Base-by-base conservation (phyloP, 257 asterid species). In the Salvia hispanica region DNA sequence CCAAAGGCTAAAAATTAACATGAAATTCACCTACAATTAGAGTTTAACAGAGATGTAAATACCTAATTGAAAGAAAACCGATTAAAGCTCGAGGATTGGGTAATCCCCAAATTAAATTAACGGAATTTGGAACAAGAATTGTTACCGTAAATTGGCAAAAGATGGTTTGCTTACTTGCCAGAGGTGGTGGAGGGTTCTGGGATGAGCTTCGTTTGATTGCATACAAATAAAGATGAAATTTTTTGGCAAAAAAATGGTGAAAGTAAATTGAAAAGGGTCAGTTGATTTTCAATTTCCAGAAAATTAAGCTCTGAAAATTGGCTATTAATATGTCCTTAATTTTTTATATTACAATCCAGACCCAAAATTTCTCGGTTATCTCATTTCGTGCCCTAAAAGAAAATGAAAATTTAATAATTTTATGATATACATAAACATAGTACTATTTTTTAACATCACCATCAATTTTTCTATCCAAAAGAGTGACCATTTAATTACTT, bases 101-200 rank as follows among this genome's bases (percentile, higher is more conserved):
- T 3, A 40, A 39, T 39, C 13, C 50, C 37, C 58, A 13, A 10
- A 25, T n/a, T 2, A 14, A 25, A 70, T 4, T 25, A 15, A 9
- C 45, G 28, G 58, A 63, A 37, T n/a, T 15, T 8, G 4, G 4
- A 64, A 59, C 11, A 40, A 9, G 43, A 39, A 65, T 62, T 55
- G 51, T 25, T 74, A 80, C 82, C 85, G 52, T 8, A 64, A 67
- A 71, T 77, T 44, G 67, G 65, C 44, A 42, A 13, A 44, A 28
- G 11, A 10, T 25, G 21, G 37, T 52, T 45, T 7, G 13, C 25
- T 64, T 55, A 76, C 58, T 60, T 7, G 51, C 59, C 47, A 69
- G 62, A 67, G 72, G 57, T 15, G 58, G 25, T 46, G 33, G 31
- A 15, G 45, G 71, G 71, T 28, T 69, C 40, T 47, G 15, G 58